Conservation (phyloP, 495 filamentous ascomycete genomes). For the Neurospora sp. region DNA sequence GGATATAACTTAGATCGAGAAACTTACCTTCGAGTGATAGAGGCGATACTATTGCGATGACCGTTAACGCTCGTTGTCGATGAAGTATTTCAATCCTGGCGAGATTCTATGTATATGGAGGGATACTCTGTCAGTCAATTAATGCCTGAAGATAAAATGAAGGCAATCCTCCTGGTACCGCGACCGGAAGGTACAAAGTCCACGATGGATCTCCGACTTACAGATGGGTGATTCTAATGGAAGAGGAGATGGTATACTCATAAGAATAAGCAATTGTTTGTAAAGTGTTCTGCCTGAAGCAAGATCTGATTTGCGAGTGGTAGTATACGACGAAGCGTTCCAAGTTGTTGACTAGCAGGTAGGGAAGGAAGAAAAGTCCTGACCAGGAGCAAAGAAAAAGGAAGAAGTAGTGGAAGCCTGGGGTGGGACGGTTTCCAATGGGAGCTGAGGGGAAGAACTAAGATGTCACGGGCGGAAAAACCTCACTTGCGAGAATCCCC, state of each 20-base stretch:
- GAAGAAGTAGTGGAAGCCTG: neutral
- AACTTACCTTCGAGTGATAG: neutral
- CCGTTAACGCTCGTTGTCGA: fast-evolving
- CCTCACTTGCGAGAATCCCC: neutral
- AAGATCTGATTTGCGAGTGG: neutral
- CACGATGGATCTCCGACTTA: too few species aligned
- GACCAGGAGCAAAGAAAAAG: neutral
- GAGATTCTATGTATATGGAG: too few species aligned
- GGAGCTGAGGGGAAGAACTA: neutral
- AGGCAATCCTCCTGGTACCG: too few species aligned
- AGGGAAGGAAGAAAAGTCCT: neutral
- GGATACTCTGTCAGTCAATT: too few species aligned
- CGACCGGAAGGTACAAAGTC: too few species aligned
- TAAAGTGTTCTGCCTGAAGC: too few species aligned
- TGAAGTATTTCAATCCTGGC: neutral
- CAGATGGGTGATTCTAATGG: too few species aligned
- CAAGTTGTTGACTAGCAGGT: neutral
- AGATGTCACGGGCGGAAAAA: neutral
- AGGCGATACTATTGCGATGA: neutral
- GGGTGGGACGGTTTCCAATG: neutral
- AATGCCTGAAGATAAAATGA: too few species aligned
- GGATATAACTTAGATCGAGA: neutral
- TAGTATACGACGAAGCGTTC: too few species aligned
- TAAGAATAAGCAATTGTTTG: too few species aligned
- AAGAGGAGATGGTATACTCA: neutral